phyloP scores from a whole-genome alignment of 768 basidiomycete species.

The Hortiboletus flavorubellus region DNA sequence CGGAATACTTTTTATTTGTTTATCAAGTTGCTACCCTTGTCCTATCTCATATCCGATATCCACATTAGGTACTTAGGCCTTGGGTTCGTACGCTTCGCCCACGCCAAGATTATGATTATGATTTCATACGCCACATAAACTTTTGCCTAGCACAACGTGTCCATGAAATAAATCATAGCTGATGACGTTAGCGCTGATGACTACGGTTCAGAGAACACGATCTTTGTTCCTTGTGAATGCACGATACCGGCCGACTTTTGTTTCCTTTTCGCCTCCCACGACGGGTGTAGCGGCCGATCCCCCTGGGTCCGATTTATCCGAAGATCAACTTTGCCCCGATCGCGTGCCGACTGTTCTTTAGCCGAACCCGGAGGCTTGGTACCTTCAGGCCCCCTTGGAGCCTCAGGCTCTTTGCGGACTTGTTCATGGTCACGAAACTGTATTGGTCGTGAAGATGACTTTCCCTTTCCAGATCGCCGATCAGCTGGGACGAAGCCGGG shows the following conservation, averaged over 20 bases:
- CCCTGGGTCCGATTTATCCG: conserved; percentile 3
- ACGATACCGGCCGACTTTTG: conserved; percentile 62
- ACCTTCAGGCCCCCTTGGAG: neutral
- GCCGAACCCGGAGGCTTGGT: neutral
- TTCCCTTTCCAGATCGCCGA: conserved; percentile 19
- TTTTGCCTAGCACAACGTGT: neutral
- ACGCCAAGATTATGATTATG: neutral
- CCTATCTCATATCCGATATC: neutral
- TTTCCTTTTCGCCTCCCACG: conserved; percentile 92
- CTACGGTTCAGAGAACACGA: conserved; percentile 45
- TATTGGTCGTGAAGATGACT: neutral
- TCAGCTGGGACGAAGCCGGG: conserved; percentile 11
- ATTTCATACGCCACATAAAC: neutral
- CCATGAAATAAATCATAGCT: neutral
- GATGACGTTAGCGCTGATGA: neutral
- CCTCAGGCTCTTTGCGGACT: neutral
- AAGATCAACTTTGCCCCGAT: neutral
- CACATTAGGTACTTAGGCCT: neutral
- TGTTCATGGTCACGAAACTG: neutral
- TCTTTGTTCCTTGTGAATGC: conserved; percentile 81
- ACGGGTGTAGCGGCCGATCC: conserved; percentile 70
- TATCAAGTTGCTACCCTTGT: neutral
- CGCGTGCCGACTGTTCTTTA: neutral
- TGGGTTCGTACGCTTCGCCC: neutral
- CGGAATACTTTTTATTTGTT: neutral